Conservation (phyloP, 2,329 filamentous ascomycete genomes). For the Cladorrhinum sp. region DNA sequence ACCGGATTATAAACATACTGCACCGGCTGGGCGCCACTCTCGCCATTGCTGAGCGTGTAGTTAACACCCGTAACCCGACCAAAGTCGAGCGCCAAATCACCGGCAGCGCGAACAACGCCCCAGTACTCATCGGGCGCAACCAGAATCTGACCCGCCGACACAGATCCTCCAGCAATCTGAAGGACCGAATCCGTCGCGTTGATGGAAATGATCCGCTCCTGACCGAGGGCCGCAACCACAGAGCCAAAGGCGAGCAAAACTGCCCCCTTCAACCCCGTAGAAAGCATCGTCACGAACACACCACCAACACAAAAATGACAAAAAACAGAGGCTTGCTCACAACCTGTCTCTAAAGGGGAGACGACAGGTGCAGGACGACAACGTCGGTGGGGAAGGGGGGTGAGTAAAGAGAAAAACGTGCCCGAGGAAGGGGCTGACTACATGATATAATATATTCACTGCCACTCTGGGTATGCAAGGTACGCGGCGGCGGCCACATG, state of each 20-base stretch:
- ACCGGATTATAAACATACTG: constrained; percentile 43
- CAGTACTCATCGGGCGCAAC: constrained; percentile 61
- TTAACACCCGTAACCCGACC: constrained; percentile 67
- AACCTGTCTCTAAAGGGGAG: constrained; percentile 6
- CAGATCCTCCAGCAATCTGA: constrained; percentile 38
- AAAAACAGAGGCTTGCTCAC: constrained; percentile 6
- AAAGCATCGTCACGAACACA: constrained; percentile 18
- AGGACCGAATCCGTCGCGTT: constrained; percentile 28
- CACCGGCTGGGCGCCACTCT: constrained; percentile 35
- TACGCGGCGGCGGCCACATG: constrained; percentile 2
- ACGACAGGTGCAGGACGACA: not conserved
- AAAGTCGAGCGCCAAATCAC: constrained; percentile 66
- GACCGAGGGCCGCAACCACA: constrained; percentile 33
- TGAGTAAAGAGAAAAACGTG: not conserved
- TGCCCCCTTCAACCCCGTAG: constrained; percentile 21
- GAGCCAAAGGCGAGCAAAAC: constrained; percentile 26
- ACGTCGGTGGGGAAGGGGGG: not conserved
- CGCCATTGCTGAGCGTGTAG: constrained; percentile 54
- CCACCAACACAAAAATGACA: too few species aligned
- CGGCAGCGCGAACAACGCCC: constrained; percentile 64
- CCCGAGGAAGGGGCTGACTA: constrained; percentile 2
- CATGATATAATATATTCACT: constrained; percentile 16
- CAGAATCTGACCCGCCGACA: constrained; percentile 47
- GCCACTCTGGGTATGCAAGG: constrained; percentile 24
- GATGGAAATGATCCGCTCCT: constrained; percentile 48